Conservation (phyloP, 208 protist genomes). For the Histomonas meleagridis region DNA sequence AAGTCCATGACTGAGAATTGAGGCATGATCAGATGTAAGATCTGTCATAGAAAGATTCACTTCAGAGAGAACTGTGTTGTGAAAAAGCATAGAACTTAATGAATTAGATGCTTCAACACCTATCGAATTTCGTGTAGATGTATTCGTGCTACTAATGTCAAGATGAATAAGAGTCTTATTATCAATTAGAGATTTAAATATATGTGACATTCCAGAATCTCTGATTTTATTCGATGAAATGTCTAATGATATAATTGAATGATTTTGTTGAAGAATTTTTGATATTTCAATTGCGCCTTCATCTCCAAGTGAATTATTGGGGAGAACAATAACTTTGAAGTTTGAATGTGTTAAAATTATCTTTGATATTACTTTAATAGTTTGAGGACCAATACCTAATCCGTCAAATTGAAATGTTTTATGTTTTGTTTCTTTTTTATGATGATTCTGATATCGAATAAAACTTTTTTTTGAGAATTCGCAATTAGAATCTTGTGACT, state of each 20-base stretch:
- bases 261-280: not conserved
- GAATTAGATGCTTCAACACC: not conserved
- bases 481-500: not conserved
- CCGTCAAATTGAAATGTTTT: conserved; percentile 9
- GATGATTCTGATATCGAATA: not conserved
- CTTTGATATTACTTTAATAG: not conserved
- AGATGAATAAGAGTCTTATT: not conserved
- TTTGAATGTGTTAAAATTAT: not conserved
- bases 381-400: not conserved
- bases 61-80: not conserved
- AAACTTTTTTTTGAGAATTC: conserved; percentile 11
- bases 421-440: not conserved
- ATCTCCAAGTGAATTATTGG: not conserved
- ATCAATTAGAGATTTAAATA: not conserved
- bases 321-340: not conserved
- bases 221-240: conserved; percentile 22
- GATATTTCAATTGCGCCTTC: not conserved
- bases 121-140: not conserved
- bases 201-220: not conserved
- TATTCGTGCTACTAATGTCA: not conserved
- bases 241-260: not conserved
- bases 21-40: not conserved
- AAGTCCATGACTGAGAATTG: not conserved
- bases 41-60: conserved; percentile 29
- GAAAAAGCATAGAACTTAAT: not conserved